phyloP scores from a whole-genome alignment of 306 rosid species.

The Rosa multiflora region DNA sequence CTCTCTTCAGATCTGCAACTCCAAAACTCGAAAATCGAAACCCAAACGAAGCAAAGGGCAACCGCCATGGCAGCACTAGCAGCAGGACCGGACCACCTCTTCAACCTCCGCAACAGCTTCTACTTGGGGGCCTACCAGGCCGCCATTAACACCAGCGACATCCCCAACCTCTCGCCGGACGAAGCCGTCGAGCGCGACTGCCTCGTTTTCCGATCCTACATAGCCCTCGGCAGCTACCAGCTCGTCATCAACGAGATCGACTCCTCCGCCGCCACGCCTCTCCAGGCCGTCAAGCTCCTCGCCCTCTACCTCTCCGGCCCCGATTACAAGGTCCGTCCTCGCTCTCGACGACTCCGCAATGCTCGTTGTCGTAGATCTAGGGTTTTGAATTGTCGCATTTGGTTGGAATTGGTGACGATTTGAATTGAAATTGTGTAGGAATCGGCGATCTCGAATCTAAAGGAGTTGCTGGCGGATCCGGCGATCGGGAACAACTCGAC shows the following conservation, averaged over 20 bases:
- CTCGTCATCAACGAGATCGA: slow-evolving; percentile 85
- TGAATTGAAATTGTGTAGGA: slow-evolving; percentile 41
- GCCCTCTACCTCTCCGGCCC: slow-evolving; percentile 82
- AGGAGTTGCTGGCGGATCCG: slow-evolving; percentile 85
- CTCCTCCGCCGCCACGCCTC: slow-evolving; percentile 77
- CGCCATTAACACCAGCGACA: slow-evolving; percentile 82
- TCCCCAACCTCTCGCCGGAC: slow-evolving; percentile 65
- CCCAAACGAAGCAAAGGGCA: not conserved
- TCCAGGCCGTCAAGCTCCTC: slow-evolving; percentile 89
- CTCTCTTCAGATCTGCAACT: slow-evolving; percentile 19
- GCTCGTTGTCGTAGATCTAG: too few relatives aligned
- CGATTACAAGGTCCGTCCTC: slow-evolving; percentile 48
- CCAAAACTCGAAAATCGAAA: not conserved
- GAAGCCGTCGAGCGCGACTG: slow-evolving; percentile 76
- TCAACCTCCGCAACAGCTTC: slow-evolving; percentile 86
- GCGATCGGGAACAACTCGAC: slow-evolving; percentile 73
- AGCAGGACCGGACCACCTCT: slow-evolving; percentile 79
- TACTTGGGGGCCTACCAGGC: slow-evolving; percentile 90
- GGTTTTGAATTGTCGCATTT: not conserved
- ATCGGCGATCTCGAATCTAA: slow-evolving; percentile 56
- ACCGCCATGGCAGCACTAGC: slow-evolving; percentile 35
- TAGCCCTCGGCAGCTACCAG: slow-evolving; percentile 79
- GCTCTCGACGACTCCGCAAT: not conserved
- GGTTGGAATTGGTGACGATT: not conserved
- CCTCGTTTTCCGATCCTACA: slow-evolving; percentile 84